Base-by-base conservation (phyloP, 495 filamentous ascomycete species). In the Chaetomium tenue region DNA sequence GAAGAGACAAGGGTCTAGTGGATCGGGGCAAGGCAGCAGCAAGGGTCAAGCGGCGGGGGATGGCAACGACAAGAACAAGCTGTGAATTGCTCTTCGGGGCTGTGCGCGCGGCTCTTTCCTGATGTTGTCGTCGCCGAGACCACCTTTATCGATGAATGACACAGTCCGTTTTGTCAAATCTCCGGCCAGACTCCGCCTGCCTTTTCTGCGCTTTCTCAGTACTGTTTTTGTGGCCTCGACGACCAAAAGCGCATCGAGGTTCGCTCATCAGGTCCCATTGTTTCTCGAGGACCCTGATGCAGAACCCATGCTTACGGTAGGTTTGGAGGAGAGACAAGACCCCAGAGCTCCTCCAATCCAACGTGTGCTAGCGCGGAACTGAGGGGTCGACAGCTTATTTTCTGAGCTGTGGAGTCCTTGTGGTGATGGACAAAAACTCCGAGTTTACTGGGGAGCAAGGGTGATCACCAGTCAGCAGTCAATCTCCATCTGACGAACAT, bases 1-100 rank as follows among this genome's bases (percentile, higher is more conserved):
- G 13, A 0, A 23, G 5, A 18, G 33, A 44, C 59, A 61, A 28
- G 59, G 59, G 59, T 40, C 48, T 20, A 42, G 48, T 61, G 48
- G 60, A 54, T n/a, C 37, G n/a, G 11, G 33, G 25, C 48, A 42
- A 55, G 50, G 25, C 37, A 55, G 51, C 50, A 62, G 51, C 50
- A 44, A 37, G 50, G 50, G 25, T 55, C 18, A 18, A 25, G 42
- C 13, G 58, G 20, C 18, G 47, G 25, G 44, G 39, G 33, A 53
- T 37, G 20, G 22, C 33, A 22, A 52, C 26, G 57, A 37, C 58
- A 40, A 16, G n/a, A 9, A 9, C 18, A 9, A 30, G 23, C 54
- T 23, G 9, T 22, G 30, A 22, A n/a, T 18, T 26, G 25, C 22
- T 60, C 42, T n/a, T 25, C 33, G 18, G 44, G 58, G 58, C 58